Evolutionary conservation across 1,139 yeast genomes (phyloP).

Genomic region (Nadsonia starkeyi-henricii): DNA sequence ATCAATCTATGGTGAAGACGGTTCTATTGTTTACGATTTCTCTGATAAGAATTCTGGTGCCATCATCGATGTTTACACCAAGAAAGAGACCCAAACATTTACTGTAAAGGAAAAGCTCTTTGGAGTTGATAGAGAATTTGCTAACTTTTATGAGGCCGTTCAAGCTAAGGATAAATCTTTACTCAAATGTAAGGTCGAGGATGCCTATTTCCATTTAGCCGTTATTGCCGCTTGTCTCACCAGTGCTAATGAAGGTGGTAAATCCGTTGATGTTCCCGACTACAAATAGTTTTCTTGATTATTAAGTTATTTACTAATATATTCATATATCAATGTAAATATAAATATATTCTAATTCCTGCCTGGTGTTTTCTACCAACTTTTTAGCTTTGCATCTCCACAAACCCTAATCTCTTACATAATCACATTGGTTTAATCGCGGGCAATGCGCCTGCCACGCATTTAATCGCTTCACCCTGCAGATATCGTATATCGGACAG

Average conservation of each 20-base stretch:
- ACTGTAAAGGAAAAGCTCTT: slow-evolving; percentile 37
- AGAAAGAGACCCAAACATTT: slow-evolving; percentile 31
- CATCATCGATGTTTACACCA: slow-evolving; percentile 29
- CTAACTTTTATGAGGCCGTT: slow-evolving; percentile 61
- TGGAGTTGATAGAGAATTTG: slow-evolving; percentile 57
- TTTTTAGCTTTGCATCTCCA: too few species aligned
- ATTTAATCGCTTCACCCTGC: too few species aligned
- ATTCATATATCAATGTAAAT: too few species aligned
- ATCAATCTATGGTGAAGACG: slow-evolving; percentile 63
- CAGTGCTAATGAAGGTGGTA: slow-evolving; percentile 49
- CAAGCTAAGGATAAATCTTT: slow-evolving; percentile 44
- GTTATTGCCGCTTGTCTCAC: slow-evolving; percentile 72
- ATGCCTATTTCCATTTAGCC: slow-evolving; percentile 85
- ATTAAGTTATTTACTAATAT: too few species aligned
- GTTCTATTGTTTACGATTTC: slow-evolving; percentile 54
- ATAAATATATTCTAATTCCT: too few species aligned
- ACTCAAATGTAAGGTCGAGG: slow-evolving; percentile 48
- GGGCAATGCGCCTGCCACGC: too few species aligned
- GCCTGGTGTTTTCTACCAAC: too few species aligned
- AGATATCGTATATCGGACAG: too few species aligned
- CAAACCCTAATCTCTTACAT: too few species aligned
- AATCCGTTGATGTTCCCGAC: neutral
- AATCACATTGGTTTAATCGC: too few species aligned
- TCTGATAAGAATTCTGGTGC: slow-evolving; percentile 40
- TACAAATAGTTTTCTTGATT: neutral